These are phyloP conservation scores for Rhodotorula babjevae DNA, from an alignment of 768 basidiomycete genomes.

Conservation along the genomic window DNA sequence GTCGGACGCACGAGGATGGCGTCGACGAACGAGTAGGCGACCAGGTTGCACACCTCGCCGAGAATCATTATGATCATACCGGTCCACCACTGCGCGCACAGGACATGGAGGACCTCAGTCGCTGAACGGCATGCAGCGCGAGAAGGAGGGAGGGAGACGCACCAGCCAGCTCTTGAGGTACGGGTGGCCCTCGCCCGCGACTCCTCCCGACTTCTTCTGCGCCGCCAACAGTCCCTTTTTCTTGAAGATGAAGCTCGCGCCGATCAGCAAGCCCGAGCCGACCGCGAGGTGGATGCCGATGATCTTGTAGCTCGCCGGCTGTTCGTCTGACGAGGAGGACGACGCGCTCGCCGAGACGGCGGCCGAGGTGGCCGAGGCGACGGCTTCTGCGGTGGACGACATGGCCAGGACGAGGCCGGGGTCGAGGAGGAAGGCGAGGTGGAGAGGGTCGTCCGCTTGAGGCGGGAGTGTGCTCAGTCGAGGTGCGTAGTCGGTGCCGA, in stretches of 20 bases:
- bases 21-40: slow-evolving; percentile 43
- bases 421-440: background rate
- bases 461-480: too few species aligned
- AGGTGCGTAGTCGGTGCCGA: too few species aligned
- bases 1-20: slow-evolving; percentile 18
- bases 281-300: slow-evolving; percentile 50
- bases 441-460: background rate
- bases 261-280: slow-evolving; percentile 78
- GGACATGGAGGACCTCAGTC: background rate
- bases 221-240: slow-evolving; percentile 59
- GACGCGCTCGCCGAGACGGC: slow-evolving; percentile 37
- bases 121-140: background rate
- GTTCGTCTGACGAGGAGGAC: slow-evolving; percentile 17
- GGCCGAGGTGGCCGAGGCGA: slow-evolving; percentile 5
- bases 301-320: slow-evolving; percentile 48
- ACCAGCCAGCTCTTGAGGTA: slow-evolving; percentile 80
- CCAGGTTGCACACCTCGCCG: slow-evolving; percentile 53
- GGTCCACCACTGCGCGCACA: slow-evolving; percentile 70
- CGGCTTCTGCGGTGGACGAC: background rate
- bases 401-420: background rate
- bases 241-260: slow-evolving; percentile 92
- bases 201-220: slow-evolving; percentile 43
- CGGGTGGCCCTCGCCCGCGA: slow-evolving; percentile 77
- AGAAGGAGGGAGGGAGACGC: slow-evolving; percentile 48
- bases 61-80: slow-evolving; percentile 94